Conservation (phyloP, 1,284 basidiomycete genomes). For the Moesziomyces globuligerus region DNA sequence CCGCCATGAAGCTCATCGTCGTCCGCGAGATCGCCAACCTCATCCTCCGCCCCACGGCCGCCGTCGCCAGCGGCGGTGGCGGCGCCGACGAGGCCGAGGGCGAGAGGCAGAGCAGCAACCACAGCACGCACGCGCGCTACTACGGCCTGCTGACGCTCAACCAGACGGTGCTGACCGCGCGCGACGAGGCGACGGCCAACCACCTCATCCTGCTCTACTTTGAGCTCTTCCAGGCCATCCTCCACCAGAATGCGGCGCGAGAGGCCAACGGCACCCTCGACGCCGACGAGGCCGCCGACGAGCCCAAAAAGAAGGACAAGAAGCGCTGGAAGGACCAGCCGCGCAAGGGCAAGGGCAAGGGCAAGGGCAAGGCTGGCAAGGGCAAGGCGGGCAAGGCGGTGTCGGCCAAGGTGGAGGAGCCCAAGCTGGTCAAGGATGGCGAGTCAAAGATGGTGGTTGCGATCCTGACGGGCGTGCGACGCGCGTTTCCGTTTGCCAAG, state of each 20-base stretch:
- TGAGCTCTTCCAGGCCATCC: conserved; percentile 84
- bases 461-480: conserved; percentile 92
- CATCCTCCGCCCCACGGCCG: conserved; percentile 73
- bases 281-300: conserved; percentile 43
- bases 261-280: conserved; percentile 54
- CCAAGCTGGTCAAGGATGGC: conserved; percentile 72
- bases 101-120: conserved; percentile 24
- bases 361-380: conserved; percentile 29
- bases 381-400: conserved; percentile 17
- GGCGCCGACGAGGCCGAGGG: conserved; percentile 25
- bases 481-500: conserved; percentile 91
- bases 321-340: conserved; percentile 66
- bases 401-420: conserved; percentile 31
- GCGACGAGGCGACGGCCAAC: conserved; percentile 78
- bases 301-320: conserved; percentile 65
- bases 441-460: conserved; percentile 84
- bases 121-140: conserved; percentile 78
- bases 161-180: conserved; percentile 83
- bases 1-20: conserved; percentile 90
- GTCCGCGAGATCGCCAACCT: conserved; percentile 86
- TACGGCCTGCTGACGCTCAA: conserved; percentile 93
- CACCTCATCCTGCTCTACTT: conserved; percentile 92
- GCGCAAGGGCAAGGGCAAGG: conserved; percentile 65
- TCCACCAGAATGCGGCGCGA: conserved; percentile 64
- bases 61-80: conserved; percentile 42